Conservation (phyloP, 164 flowering plant species). For the Kalanchoe fedtschenkoi region DNA sequence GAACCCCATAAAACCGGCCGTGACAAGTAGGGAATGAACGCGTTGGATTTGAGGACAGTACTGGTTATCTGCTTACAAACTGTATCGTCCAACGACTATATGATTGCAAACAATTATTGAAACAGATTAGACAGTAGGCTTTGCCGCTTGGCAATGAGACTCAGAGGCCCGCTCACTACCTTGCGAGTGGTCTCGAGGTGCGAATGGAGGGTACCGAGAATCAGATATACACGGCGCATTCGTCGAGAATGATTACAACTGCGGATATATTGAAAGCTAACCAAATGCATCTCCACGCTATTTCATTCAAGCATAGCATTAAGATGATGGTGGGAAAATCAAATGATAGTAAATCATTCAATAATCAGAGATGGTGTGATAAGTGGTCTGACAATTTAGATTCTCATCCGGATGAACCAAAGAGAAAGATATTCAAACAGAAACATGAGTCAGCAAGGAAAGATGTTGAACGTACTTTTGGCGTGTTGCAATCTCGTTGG, state of each 20-base stretch:
- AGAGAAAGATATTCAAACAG: too few relatives aligned
- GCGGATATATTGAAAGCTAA: slow-evolving; percentile 34
- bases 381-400: too few relatives aligned
- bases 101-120: slow-evolving; percentile 24
- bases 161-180: slow-evolving; percentile 33
- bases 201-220: slow-evolving; percentile 36
- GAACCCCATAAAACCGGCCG: background rate
- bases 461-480: too few relatives aligned
- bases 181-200: slow-evolving; percentile 40
- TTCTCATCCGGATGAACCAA: too few relatives aligned
- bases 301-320: slow-evolving; percentile 21
- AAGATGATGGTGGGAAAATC: background rate
- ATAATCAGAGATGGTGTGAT: too few relatives aligned
- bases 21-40: slow-evolving; percentile 21
- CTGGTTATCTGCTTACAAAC: slow-evolving; percentile 38
- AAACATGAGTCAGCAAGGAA: too few relatives aligned
- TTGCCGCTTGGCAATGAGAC: slow-evolving; percentile 30
- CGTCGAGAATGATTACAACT: slow-evolving; percentile 17
- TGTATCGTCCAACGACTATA: slow-evolving; percentile 21
- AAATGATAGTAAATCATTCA: too few relatives aligned
- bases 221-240: slow-evolving; percentile 13
- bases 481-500: too few relatives aligned
- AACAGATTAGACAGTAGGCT: slow-evolving; percentile 31
- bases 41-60: slow-evolving; percentile 31
- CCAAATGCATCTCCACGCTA: slow-evolving; percentile 20